Evolutionary conservation across 805 yeast species (phyloP), one percentile per base, ranked within the genome.

Genomic region (Candida methanosorbosa): DNA sequence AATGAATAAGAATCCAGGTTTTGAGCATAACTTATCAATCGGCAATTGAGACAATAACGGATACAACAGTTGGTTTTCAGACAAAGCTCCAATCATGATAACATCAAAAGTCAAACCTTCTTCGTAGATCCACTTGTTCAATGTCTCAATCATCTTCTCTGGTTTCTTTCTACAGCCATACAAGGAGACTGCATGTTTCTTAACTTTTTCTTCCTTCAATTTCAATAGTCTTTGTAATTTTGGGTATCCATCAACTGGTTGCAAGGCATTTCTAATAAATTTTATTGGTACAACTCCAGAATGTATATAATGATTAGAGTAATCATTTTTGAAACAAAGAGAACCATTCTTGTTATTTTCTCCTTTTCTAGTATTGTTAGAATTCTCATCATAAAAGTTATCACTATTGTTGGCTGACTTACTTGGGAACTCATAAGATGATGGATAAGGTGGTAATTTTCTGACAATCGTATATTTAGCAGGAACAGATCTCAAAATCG

Each of bases 61-160:
- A 29, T 72, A 65, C 15, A 82, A 62, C 36, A 81, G 69, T 48
- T 78, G 87, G 48, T 81, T 77, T 43, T 82, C 88, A 1, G 81
- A 72, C 33, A 90, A 63, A 3, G 92, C 90, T 1, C 95, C 94
- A 36, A 88, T 75, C 94, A 90, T 85, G 12, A 90, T 81, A 9
- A 86, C 94, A 52, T 88, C 96, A 56, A 88, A 90, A 39, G 72
- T 74, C 26, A 83, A 49, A 7, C 70, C 66, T 37, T 76, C 73
- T 15, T 62, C 61, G 14, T 59, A 54, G 22, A 75, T 72, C 94
- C 95, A 82, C 16, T 55, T 50, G 38, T 72, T 68, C 38, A 88
- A 59, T 0, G 70, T 67, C 1, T 70, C 69, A 6, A 75, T 63
- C 55, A 86, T 76, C 35, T 71, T 60, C 22, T 69, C 68, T 5